Conservation (phyloP, 768 basidiomycete genomes). For the Serpula lacrymans region DNA sequence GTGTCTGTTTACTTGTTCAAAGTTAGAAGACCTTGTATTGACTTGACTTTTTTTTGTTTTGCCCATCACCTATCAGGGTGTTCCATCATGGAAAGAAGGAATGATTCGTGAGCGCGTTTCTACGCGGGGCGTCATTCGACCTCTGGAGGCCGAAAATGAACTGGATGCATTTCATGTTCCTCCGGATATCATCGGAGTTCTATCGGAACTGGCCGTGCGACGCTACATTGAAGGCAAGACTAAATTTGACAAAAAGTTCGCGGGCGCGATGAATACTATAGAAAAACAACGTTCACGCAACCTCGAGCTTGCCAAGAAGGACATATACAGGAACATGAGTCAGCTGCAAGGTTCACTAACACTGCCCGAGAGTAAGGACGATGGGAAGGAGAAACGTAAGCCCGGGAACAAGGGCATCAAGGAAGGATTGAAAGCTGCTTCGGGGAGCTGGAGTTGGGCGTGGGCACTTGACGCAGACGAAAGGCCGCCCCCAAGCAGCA, state of each 20-base stretch:
- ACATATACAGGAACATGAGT: constrained; percentile 52
- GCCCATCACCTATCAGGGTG: constrained; percentile 26
- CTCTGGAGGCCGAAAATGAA: constrained; percentile 69
- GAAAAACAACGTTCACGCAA: constrained; percentile 67
- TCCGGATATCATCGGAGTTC: constrained; percentile 59
- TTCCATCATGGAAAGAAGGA: constrained; percentile 38
- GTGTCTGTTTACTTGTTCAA: constrained; percentile 9
- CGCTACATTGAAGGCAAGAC: constrained; percentile 69
- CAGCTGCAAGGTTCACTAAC: constrained; percentile 36
- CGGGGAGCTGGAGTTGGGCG: constrained; percentile 72
- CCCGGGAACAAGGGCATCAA: constrained; percentile 18
- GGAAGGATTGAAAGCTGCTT: constrained; percentile 36
- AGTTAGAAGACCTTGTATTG: background rate
- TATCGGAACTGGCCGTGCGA: constrained; percentile 71
- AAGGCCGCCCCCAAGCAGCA: constrained; percentile 86
- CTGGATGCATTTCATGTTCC: constrained; percentile 67
- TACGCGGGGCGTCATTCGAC: constrained; percentile 75
- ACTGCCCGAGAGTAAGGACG: no score
- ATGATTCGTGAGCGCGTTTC: constrained; percentile 94
- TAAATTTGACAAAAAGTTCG: constrained; percentile 67
- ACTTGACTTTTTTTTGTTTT: background rate
- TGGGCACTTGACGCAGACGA: constrained; percentile 84
- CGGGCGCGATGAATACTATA: constrained; percentile 49
- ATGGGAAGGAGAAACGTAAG: constrained; percentile 17
- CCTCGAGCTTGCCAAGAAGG: constrained; percentile 59